A percentile compares a stretch with the other conserved stretches of the same genome.
These are phyloP conservation scores for Cyberlindnera bimundalis DNA, from an alignment of 805 yeast genomes.

Conservation along the genomic window DNA sequence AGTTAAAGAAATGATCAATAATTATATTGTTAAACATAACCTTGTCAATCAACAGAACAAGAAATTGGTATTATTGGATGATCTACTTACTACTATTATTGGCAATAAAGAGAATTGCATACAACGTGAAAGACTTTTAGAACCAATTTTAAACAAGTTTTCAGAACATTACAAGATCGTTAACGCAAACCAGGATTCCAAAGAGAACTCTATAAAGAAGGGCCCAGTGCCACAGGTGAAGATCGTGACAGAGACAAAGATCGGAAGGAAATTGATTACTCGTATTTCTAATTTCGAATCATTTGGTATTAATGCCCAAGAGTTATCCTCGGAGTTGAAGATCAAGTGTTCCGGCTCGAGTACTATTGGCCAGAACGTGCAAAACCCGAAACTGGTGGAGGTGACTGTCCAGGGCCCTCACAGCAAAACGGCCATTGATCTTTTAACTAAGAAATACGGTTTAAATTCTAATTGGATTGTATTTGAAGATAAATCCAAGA, in stretches of 20 bases:
- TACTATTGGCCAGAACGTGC: constrained; percentile 59
- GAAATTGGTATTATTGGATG: constrained; percentile 54
- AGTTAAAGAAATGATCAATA: constrained; percentile 47
- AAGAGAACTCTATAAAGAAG: constrained; percentile 44
- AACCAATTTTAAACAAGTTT: constrained; percentile 42
- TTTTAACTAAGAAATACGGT: constrained; percentile 56
- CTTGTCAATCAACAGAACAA: constrained; percentile 52
- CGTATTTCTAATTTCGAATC: constrained; percentile 64
- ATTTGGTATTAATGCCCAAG: constrained; percentile 61
- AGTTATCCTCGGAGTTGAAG: constrained; percentile 64
- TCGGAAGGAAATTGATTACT: constrained; percentile 81
- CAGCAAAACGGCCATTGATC: constrained; percentile 53
- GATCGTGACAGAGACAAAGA: constrained; percentile 68
- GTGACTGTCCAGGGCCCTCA: constrained; percentile 93
- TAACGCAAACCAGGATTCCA: too few relatives aligned
- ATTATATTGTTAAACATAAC: constrained; percentile 51
- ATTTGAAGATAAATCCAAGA: constrained; percentile 57
- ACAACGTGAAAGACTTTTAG: constrained; percentile 37
- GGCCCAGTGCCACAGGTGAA: constrained; percentile 69
- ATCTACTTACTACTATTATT: constrained; percentile 43
- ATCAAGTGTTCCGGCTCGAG: constrained; percentile 88
- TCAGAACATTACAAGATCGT: constrained; percentile 48
- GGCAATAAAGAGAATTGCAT: constrained; percentile 28
- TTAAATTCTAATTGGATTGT: constrained; percentile 63
- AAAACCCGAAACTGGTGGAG: constrained; percentile 54